Evolutionary conservation across 805 yeast genomes (phyloP).

Genomic region (Blastobotrys muscicola): DNA sequence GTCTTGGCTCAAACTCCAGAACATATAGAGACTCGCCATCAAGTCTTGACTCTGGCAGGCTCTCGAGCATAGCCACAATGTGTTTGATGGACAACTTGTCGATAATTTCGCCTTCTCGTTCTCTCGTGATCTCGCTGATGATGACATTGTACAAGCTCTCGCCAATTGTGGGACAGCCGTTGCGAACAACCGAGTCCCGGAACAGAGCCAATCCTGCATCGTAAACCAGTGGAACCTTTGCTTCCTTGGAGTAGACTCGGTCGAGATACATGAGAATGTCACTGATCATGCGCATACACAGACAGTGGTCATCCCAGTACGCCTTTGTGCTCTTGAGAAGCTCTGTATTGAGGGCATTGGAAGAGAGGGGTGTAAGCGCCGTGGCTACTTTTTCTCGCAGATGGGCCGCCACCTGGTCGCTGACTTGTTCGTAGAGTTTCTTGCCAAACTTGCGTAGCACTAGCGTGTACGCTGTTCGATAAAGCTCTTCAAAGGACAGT

Average conservation of each 20-base stretch:
- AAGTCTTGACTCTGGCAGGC: conserved; percentile 29
- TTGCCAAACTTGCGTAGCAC: conserved; percentile 65
- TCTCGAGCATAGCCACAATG: conserved; percentile 61
- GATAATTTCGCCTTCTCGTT: conserved; percentile 47
- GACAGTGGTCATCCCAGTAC: conserved; percentile 65
- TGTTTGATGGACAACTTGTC: conserved; percentile 53
- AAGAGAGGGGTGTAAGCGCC: conserved; percentile 16
- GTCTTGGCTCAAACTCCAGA: conserved; percentile 55
- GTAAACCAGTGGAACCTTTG: conserved; percentile 50
- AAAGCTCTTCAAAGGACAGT: conserved; percentile 73
- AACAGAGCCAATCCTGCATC: conserved; percentile 68
- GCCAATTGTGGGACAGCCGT: conserved; percentile 43
- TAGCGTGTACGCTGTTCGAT: conserved; percentile 66
- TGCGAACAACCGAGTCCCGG: conserved; percentile 48
- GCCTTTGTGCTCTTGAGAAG: conserved; percentile 28
- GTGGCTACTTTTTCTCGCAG: conserved; percentile 24
- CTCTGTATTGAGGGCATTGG: conserved; percentile 9
- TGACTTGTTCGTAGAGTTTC: conserved; percentile 53
- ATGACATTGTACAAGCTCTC: conserved; percentile 38
- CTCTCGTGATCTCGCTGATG: conserved; percentile 45
- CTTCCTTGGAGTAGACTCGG: conserved; percentile 69
- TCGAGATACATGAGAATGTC: conserved; percentile 84
- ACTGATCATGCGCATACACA: conserved; percentile 66
- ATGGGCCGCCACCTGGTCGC: conserved; percentile 38
- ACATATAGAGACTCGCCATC: conserved; percentile 49